A percentile compares a stretch with the other conserved stretches of the same genome.
phyloP scores from a whole-genome alignment of 75 land plant genomes.

The Sequoiadendron giganteum region DNA sequence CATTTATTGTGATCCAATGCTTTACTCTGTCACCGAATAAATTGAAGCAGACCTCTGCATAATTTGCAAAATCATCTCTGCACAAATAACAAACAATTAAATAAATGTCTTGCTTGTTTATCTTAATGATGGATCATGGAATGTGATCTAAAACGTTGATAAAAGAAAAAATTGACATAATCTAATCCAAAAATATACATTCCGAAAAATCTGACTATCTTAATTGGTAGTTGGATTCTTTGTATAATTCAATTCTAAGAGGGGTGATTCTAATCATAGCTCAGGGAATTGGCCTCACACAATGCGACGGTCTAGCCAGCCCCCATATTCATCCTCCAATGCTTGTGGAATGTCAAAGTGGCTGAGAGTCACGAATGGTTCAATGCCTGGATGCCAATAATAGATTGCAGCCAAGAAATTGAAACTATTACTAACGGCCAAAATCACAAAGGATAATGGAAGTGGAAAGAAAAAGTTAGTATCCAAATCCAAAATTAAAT shows the following conservation, averaged over 20 bases:
- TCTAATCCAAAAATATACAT: too few relatives aligned
- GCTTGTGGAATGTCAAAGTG: background rate
- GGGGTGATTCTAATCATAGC: too few relatives aligned
- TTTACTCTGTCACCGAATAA: slow-evolving; percentile 47
- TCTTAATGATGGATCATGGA: too few relatives aligned
- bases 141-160: too few relatives aligned
- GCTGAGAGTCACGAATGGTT: background rate
- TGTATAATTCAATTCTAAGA: too few relatives aligned
- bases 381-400: background rate
- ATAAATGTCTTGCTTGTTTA: background rate
- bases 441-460: too few relatives aligned
- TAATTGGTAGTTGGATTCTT: too few relatives aligned
- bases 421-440: background rate
- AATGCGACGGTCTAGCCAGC: background rate
- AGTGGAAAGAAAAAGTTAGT: background rate
- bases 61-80: slow-evolving; percentile 39
- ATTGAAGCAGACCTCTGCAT: slow-evolving; percentile 43
- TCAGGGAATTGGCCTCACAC: background rate
- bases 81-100: background rate
- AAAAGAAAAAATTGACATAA: too few relatives aligned
- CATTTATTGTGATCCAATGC: slow-evolving; percentile 42
- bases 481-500: too few relatives aligned
- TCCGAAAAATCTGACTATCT: too few relatives aligned
- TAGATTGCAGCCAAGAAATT: background rate
- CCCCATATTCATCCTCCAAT: background rate